Evolutionary conservation across 768 basidiomycete genomes (phyloP), one percentile per base, ranked within the genome.

Genomic region (Neoboletus subvelutipes): DNA sequence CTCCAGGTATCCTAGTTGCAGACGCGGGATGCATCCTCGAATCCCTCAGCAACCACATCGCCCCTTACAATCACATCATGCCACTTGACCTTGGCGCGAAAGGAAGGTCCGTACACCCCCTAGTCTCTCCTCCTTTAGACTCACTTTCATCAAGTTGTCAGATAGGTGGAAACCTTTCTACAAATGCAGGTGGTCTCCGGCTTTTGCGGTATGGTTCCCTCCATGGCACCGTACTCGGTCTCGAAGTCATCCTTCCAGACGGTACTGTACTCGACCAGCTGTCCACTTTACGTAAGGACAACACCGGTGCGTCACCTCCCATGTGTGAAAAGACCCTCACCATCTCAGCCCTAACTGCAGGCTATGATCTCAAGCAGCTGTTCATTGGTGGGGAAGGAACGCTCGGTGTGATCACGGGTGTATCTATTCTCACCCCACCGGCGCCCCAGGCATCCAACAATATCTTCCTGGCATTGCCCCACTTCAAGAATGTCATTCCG

Each of bases 371-470:
- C 45, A 98, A 99, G 73, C 97, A 99, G 67, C 82, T 99, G 18
- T 99, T 98, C 75, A 97, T 99, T 63, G 97, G 97, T 13, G 87
- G 91, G 7, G 97, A 99, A 71, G 97, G 97, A 50, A 98, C 96
- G 0, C 86, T 99, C 24, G 97, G 97, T 45, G 79, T 99, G 54
- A 86, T 99, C 57, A 99, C 97, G 12, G 97, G 83, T 24, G 90
- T 98, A 39, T 97, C 95, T 4, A 95, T 99, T 67, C 80, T 98
- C 58, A 92, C 95, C 22, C 91, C 97, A 0, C 78, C 91, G 46
- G 80, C 88, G 59, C 86, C 87, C 17, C 84, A 86, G 66, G 87
- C 94, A 5, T 86, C 90, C 50, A 95, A 92, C 71, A 96, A 97
- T 66, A 86, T 95, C 61, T 88, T 99, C 60, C 82, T 99, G 47